Conservation (phyloP, 192 early-diverging fungal species). For the Coemansia erecta region DNA sequence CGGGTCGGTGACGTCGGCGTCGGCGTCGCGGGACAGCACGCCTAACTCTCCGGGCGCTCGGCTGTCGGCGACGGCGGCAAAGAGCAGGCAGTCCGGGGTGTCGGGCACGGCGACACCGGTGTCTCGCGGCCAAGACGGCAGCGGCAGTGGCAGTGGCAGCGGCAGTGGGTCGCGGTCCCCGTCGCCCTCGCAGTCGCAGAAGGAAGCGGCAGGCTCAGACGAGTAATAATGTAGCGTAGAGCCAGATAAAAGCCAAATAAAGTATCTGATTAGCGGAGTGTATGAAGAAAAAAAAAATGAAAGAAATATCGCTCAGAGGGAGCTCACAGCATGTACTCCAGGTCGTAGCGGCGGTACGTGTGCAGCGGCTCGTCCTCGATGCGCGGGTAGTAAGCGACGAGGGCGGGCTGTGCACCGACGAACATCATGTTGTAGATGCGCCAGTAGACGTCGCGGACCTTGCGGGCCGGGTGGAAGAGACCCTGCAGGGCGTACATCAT, state of each 20-base stretch:
- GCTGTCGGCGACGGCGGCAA: constrained; percentile 6
- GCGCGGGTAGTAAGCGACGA: constrained; percentile 90
- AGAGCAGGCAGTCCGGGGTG: not conserved
- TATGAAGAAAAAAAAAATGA: not conserved
- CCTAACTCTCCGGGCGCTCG: not conserved
- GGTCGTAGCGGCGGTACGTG: constrained; percentile 76
- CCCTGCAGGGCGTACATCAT: constrained; percentile 91
- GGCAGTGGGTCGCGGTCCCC: not conserved
- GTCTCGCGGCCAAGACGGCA: not conserved
- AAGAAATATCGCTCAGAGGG: not conserved
- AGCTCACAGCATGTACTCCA: constrained; percentile 66
- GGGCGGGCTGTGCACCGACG: constrained; percentile 83
- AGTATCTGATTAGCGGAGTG: too few species aligned
- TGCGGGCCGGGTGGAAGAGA: constrained; percentile 93
- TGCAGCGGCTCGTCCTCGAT: constrained; percentile 81
- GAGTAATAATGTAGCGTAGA: too few species aligned
- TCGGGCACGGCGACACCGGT: not conserved
- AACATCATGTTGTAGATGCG: constrained; percentile 97
- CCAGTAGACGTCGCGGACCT: constrained; percentile 98
- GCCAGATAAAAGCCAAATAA: too few species aligned
- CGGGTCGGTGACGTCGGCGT: constrained; percentile 13
- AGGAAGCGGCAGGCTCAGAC: not conserved
- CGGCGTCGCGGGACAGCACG: constrained; percentile 37
- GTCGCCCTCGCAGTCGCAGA: not conserved
- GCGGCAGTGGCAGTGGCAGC: too few species aligned